phyloP scores from a whole-genome alignment of 2,329 filamentous ascomycete species.

The Botrytis medusae region DNA sequence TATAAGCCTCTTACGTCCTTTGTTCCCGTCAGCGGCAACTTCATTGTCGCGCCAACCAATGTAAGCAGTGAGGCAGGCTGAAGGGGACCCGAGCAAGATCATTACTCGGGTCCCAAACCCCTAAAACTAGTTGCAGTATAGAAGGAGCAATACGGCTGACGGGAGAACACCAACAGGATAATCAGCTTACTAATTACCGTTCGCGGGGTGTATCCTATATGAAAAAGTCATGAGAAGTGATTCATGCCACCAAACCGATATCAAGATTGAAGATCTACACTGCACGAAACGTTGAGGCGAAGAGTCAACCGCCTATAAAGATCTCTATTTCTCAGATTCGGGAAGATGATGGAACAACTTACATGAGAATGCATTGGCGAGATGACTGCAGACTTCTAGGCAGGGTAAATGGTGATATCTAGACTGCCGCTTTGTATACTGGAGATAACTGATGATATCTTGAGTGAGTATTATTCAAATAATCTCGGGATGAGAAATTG shows the following conservation, averaged over 20 bases:
- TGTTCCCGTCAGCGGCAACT: not conserved
- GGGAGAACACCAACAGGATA: not conserved
- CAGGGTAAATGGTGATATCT: not conserved
- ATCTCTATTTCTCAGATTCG: not conserved
- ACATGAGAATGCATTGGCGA: not conserved
- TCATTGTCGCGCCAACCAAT: conserved; percentile 12
- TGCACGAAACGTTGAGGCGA: not conserved
- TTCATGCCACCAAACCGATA: not conserved
- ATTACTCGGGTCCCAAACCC: not conserved
- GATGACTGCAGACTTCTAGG: conserved; percentile 1
- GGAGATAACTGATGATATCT: not conserved
- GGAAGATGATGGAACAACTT: not conserved
- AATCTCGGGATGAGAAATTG: not conserved
- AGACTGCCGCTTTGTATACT: not conserved
- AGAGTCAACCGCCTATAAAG: not conserved
- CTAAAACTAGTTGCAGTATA: not conserved
- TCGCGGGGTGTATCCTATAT: not conserved
- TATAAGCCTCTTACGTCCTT: not conserved
- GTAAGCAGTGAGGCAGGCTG: conserved; percentile 13
- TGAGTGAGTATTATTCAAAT: not conserved
- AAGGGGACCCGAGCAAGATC: not conserved
- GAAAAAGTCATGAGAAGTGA: not conserved
- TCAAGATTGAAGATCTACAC: not conserved
- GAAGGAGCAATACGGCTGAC: conserved; percentile 3
- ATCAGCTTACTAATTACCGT: not conserved